Conservation (phyloP, 1,139 yeast genomes). For the Candida sp. region DNA sequence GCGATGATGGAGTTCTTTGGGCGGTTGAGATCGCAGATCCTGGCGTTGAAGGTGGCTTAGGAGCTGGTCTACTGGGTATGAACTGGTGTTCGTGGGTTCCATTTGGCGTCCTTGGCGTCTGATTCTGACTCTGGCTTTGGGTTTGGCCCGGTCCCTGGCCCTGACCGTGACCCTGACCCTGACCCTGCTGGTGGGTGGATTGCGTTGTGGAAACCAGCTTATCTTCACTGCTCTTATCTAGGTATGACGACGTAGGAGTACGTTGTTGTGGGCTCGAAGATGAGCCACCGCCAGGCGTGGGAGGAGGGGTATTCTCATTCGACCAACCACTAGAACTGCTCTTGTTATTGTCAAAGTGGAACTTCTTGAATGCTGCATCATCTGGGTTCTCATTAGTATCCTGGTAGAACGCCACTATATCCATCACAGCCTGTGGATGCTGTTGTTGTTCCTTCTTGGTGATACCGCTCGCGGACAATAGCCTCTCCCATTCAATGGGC, state of each 20-base stretch:
- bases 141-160: too few relatives aligned
- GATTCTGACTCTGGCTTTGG: slow-evolving; percentile 17
- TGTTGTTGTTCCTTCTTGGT: slow-evolving; percentile 83
- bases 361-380: slow-evolving; percentile 81
- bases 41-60: slow-evolving; percentile 48
- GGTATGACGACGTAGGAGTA: slow-evolving; percentile 14
- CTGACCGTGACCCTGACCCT: too few relatives aligned
- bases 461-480: slow-evolving; percentile 86
- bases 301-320: slow-evolving; percentile 28
- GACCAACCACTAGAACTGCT: slow-evolving; percentile 20
- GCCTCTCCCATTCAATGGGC: slow-evolving; percentile 90
- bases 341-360: slow-evolving; percentile 41
- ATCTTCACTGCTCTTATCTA: slow-evolving; percentile 3
- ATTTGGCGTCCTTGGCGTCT: slow-evolving; percentile 23
- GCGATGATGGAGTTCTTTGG: slow-evolving; percentile 9
- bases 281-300: slow-evolving; percentile 24
- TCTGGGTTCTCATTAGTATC: slow-evolving; percentile 64
- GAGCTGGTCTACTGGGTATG: slow-evolving; percentile 74
- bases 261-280: slow-evolving; percentile 16
- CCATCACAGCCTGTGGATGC: slow-evolving; percentile 94
- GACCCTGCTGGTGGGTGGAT: slow-evolving; percentile 6
- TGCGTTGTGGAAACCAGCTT: not conserved
- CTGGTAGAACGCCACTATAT: slow-evolving; percentile 88
- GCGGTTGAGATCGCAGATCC: slow-evolving; percentile 3
- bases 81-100: slow-evolving; percentile 49